These are phyloP conservation scores for Graphilbum ipis-grandicollis DNA, from an alignment of 2,329 filamentous ascomycete species.

Conservation along the genomic window DNA sequence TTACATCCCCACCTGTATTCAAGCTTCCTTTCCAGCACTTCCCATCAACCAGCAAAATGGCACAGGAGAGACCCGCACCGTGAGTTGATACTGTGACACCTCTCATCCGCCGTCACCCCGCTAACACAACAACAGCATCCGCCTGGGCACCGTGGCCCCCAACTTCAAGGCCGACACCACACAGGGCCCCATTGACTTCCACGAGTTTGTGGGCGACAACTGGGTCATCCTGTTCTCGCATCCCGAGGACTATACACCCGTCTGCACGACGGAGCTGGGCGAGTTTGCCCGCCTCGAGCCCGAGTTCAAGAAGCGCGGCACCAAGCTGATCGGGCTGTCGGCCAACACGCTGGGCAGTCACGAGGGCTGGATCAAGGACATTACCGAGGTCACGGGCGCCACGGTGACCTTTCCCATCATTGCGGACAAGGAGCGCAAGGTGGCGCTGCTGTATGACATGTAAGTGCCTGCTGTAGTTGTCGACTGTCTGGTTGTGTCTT, in stretches of 20 bases:
- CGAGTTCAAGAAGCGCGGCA: slow-evolving; percentile 72
- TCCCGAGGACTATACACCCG: slow-evolving; percentile 81
- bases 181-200: slow-evolving; percentile 62
- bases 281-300: slow-evolving; percentile 79
- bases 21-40: neutral
- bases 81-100: slow-evolving; percentile 13
- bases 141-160: slow-evolving; percentile 50
- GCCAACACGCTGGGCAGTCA: slow-evolving; percentile 78
- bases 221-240: slow-evolving; percentile 78
- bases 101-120: neutral
- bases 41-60: slow-evolving; percentile 13
- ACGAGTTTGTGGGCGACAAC: slow-evolving; percentile 61
- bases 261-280: slow-evolving; percentile 86
- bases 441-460: slow-evolving; percentile 67
- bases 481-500: too few relatives aligned
- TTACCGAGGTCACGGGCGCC: slow-evolving; percentile 58
- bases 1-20: too few relatives aligned
- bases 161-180: slow-evolving; percentile 78
- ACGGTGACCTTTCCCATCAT: slow-evolving; percentile 64
- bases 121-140: slow-evolving; percentile 26
- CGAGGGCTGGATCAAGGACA: slow-evolving; percentile 80
- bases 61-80: slow-evolving; percentile 16
- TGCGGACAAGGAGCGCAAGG: slow-evolving; percentile 60
- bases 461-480: too few relatives aligned
- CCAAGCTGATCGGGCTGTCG: slow-evolving; percentile 81